phyloP scores from a whole-genome alignment of 1,139 yeast genomes.

The Candida tetrigidarum region DNA sequence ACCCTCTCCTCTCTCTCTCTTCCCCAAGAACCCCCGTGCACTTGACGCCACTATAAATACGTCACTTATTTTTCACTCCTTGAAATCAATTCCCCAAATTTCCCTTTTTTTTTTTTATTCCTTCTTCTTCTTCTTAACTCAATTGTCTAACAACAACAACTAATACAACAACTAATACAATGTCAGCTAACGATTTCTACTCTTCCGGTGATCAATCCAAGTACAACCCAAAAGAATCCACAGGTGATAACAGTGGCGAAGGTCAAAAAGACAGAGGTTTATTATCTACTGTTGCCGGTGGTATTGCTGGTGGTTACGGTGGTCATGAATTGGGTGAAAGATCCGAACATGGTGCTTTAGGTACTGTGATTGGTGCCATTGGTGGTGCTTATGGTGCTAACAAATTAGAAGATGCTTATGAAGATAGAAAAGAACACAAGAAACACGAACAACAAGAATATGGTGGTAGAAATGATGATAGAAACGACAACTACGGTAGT shows the following conservation, averaged over 20 bases:
- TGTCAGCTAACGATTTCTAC: conserved; percentile 70
- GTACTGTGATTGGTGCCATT: conserved; percentile 61
- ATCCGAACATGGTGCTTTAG: conserved; percentile 50
- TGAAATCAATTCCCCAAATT: neutral
- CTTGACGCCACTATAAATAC: conserved; percentile 3
- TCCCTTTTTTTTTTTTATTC: neutral
- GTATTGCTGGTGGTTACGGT: conserved; percentile 61
- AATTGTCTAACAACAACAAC: neutral
- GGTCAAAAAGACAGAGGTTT: conserved; percentile 57
- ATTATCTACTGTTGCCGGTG: conserved; percentile 58
- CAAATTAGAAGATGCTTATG: conserved; percentile 49
- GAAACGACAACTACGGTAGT: conserved; percentile 14
- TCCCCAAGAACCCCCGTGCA: neutral
- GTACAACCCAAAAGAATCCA: conserved; percentile 29
- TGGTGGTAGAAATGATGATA: conserved; percentile 22
- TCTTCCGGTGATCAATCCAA: conserved; percentile 50
- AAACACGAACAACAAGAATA: conserved; percentile 14
- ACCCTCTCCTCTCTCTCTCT: neutral
- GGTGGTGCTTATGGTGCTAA: conserved; percentile 65
- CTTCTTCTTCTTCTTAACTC: neutral
- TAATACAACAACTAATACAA: conserved; percentile 18
- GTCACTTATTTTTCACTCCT: neutral
- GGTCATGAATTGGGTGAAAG: conserved; percentile 43
- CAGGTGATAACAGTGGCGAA: conserved; percentile 23
- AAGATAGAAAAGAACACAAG: conserved; percentile 21